Base-by-base conservation (phyloP, 2,329 filamentous ascomycete species). In the Lachnellula suecica region DNA sequence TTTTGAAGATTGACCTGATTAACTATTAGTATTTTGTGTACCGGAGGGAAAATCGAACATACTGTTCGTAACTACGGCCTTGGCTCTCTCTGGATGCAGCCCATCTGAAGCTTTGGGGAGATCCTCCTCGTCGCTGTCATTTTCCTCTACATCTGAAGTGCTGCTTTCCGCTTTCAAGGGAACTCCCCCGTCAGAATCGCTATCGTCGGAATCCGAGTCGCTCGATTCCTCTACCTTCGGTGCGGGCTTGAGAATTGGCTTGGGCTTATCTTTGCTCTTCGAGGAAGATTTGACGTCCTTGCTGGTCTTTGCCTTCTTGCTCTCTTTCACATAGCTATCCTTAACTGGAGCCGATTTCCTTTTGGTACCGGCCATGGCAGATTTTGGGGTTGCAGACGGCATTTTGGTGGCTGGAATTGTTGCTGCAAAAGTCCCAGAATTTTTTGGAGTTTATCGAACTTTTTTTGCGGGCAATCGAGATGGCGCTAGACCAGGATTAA, bases 1-100 rank as follows among this genome's bases (percentile, higher is more conserved):
- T 67, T 86, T 87, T 8, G 89, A 90, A 53, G 79, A 89, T 70
- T 83, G 75, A 46, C 72, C 85, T 84, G 54, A 4, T 59, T 50
- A 63, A 45, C 35, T 17, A 51, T 62, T 76, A 5, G 17, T 37
- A 8, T 37, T 6, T 8, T 6, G 34, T 61, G 79, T 74, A 23
- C 42, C 4, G 13, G 44, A 22, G 45, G 45, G 29, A 35, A 11
- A 23, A 24, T n/a, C 34, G 9, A 52, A 48, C 61, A 56, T 58
- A 66, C 58, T 63, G 47, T 62, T 65, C 24, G 53, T 54, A 24
- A 54, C 56, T 29, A 63, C 66, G 34, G 63, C 66, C 51, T 68
- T 68, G 9, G 53, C 61, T 62, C 67, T 61, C 11, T 69, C 66
- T 24, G 66, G 67, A 51, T 69, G 67, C 41, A 68, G 27, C 35